Evolutionary conservation across 164 flowering plant genomes (phyloP), one percentile per base, ranked within the genome.

Genomic region (Vitis cinerea): DNA sequence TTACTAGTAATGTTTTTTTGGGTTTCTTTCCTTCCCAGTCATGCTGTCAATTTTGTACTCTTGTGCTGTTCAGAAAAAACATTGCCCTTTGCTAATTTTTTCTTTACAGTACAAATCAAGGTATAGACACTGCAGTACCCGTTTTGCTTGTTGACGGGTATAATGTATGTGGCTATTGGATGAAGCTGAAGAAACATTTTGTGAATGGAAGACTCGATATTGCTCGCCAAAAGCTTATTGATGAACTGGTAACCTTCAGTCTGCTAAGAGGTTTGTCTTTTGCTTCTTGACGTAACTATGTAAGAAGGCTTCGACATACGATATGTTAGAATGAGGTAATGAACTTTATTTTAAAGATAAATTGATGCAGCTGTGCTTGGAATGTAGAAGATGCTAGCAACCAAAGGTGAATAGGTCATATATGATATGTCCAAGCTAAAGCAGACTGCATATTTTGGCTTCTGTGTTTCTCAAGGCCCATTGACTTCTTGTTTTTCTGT

Each of bases 141-240:
- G 97, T 96, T 69, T 83, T 96, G 83, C 99, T 96, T 72, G 99
- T 96, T 74, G 99, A 96, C 81, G 99, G 98, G 13, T 96, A 96
- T 67, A 96, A 96, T 81, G 90, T 96, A 10, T 96, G 98, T 79
- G 99, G 99, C 59, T 89, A 93, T 66, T 96, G 99, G 98, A 51
- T 75, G 15, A 96, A 93, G 78, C 78, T 96, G 78, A 96, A 91
- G 86, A 93, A 96, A 77, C 89, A 93, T 88, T 93, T 96, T 77
- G 66, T 83, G 80, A 80, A 64, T 68, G 99, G 99, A 48, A 86
- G 87, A 66, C 97, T 95, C 74, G 89, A 81, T 78, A 72, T 88
- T 71, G 98, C 99, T 66, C 93, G 99, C 58, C 97, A 93, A 76
- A 87, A 89, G 87, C 90, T 95, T 61, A 77, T 91, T 70, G 92